Base-by-base conservation (phyloP, 116 monocot species). In the Zostera marina region DNA sequence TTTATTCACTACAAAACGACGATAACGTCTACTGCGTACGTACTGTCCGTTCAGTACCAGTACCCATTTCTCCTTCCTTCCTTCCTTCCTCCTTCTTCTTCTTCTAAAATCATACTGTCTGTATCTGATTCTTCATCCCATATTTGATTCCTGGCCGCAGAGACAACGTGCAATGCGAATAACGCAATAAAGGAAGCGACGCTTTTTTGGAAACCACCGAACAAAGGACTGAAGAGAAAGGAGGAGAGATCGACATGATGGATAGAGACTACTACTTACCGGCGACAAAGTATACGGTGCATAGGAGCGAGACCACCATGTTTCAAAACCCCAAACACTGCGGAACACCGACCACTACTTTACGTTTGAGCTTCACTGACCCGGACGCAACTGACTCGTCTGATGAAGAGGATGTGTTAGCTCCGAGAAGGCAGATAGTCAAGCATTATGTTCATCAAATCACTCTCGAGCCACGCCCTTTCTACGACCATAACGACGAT, bases 381-480 rank as follows among this genome's bases (percentile, higher is more conserved):
- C 65, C 70, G 0, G 81, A 86, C 52, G 78, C 78, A 21, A 86
- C 86, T 8, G 75, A 81, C 22, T 69, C 69, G 22, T 76, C 65
- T 54, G 81, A 76, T 8, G 66, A 53, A 12, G 66, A 54, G 25
- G 41, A 53, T 11, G 25, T 7, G 41, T n/a, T 47, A 40, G 32
- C 17, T 6, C 41, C 6, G 40, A 47, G 56, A 40, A 52, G 73
- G 57, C 68, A 43, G 15, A 44, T 71, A 1, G 60, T 76, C 25
- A 69, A 61, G 19, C 69, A 32, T 12, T 69, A 62, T 61, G 54
- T 54, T 2, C 77, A 76, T 10, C 77, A 86, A 56, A 61, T 84
- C 40, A 45, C 38, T 22, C 19, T 75, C 23, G 61, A 67, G 44
- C 42, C 59, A 32, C 32, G 1, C 4, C 23, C 41, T 57, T 9